A percentile compares a stretch with the other conserved stretches of the same genome.
phyloP scores from a whole-genome alignment of 2,329 filamentous ascomycete species.

The Fusarium sp. region DNA sequence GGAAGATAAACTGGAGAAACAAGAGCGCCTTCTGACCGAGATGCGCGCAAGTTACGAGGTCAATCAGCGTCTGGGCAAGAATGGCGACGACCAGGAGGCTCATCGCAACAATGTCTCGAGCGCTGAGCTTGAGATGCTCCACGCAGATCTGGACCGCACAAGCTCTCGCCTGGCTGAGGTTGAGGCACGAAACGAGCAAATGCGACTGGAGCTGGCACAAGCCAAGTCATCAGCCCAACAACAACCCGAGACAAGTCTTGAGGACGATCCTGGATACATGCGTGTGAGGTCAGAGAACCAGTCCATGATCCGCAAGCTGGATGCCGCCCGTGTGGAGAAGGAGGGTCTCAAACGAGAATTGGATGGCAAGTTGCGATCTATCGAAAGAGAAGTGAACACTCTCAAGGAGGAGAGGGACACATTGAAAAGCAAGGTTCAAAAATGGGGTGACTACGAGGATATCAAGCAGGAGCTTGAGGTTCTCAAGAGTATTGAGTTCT shows the following conservation, averaged over 20 bases:
- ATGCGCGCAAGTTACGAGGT: constrained; percentile 98
- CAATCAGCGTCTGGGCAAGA: constrained; percentile 84
- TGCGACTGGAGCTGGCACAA: constrained; percentile 90
- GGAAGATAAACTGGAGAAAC: constrained; percentile 93
- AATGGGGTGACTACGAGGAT: constrained; percentile 94
- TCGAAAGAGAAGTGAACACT: constrained; percentile 80
- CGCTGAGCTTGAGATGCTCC: constrained; percentile 93
- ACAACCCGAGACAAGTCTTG: constrained; percentile 69
- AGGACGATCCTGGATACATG: constrained; percentile 91
- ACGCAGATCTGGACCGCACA: constrained; percentile 89
- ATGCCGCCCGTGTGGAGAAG: constrained; percentile 83
- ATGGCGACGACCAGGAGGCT: constrained; percentile 68
- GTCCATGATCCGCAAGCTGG: constrained; percentile 86
- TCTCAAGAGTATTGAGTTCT: constrained; percentile 97
- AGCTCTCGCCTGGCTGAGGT: constrained; percentile 88
- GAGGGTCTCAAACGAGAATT: constrained; percentile 81
- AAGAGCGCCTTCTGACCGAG: constrained; percentile 91
- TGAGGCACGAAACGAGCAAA: constrained; percentile 92
- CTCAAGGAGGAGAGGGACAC: constrained; percentile 83
- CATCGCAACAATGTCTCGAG: constrained; percentile 75
- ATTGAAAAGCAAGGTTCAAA: constrained; percentile 82
- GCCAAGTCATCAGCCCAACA: constrained; percentile 75
- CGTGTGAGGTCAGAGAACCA: constrained; percentile 93
- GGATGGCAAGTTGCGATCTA: constrained; percentile 77
- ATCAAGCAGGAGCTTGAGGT: constrained; percentile 96